Base-by-base conservation (phyloP, 805 yeast genomes). In the Schwanniomyces sp. region DNA sequence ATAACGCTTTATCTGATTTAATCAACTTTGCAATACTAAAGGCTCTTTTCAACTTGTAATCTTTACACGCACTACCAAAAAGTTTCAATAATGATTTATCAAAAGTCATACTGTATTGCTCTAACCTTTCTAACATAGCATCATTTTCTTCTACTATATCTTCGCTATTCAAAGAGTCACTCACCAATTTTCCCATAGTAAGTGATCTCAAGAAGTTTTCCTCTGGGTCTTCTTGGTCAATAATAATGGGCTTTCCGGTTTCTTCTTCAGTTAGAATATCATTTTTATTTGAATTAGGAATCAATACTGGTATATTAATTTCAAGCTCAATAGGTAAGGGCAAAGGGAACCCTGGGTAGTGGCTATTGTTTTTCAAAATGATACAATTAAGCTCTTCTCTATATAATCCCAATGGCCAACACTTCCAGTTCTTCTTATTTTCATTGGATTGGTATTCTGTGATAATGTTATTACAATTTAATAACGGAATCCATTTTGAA, bases 381-480 rank as follows among this genome's bases (percentile, higher is more conserved):
- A 90, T 76, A 64, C 95, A 88, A 53, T 80, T 82, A 56, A 91
- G 78, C 50, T 82, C 80, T 49, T 87, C 91, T 43, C 76, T 78
- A 48, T 81, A 79, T 32, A 88, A 67, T 2, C 96, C 96, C 44
- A 92, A 71, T 18, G 97, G 97, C 97, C 97, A 91, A 54, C 86
- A 84, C 45, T 77, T 76, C 65, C 89, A 81, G 50, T 80, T 78
- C 44, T 77, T 77, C 48, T 70, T 72, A 32, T 62, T 54, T 17
- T 51, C 55, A 56, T 85, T 85, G 18, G 76, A 51, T 65, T 78
- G 66, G 71, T 79, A 65, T 70, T 78, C 63, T 65, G 75, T 59
- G 34, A 75, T 62, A 4, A 62, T 61, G 25, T 72, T 73, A 21
- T 65, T 63, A 34, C 85, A 75, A 61, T 88, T 88, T 47, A 92